Percentiles rank a stretch among this genome's conserved stretches.
These are phyloP conservation scores for Colletotrichum theobromicola DNA, from an alignment of 2,329 filamentous ascomycete species.

Conservation along the genomic window DNA sequence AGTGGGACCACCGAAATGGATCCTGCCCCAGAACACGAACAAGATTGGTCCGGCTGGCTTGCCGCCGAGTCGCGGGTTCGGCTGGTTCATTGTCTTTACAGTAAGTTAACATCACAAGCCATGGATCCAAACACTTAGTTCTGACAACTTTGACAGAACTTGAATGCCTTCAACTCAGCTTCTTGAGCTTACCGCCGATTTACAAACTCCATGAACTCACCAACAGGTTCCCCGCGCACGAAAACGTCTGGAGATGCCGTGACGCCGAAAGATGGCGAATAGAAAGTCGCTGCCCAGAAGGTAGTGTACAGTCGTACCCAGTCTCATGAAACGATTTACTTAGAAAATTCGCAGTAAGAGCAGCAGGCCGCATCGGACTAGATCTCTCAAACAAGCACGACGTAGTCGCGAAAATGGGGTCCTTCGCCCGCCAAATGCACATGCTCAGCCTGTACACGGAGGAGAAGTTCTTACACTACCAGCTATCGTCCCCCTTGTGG, in stretches of 20 bases:
- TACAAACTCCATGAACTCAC: not conserved
- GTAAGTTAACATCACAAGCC: not conserved
- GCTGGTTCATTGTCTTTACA: not conserved
- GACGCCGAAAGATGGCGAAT: not conserved
- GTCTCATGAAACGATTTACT: fast-evolving
- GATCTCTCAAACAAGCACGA: not conserved
- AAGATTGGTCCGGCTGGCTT: not conserved
- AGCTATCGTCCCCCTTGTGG: not conserved
- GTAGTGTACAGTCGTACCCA: not conserved
- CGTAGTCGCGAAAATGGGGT: not conserved
- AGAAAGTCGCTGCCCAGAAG: not conserved
- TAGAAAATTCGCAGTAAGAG: not conserved
- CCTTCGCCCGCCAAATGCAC: not conserved
- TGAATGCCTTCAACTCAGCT: not conserved
- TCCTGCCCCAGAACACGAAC: not conserved
- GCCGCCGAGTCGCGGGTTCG: not conserved
- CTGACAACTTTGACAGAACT: not conserved
- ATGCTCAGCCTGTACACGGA: not conserved
- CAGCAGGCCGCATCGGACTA: not conserved
- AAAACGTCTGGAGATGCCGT: not conserved
- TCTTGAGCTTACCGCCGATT: not conserved
- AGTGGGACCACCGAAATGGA: not conserved
- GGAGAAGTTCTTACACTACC: not conserved
- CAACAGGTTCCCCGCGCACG: not conserved
- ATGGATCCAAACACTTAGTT: not conserved